These are phyloP conservation scores for Achaetomium macrosporum DNA, from an alignment of 2,329 filamentous ascomycete genomes.

Conservation along the genomic window DNA sequence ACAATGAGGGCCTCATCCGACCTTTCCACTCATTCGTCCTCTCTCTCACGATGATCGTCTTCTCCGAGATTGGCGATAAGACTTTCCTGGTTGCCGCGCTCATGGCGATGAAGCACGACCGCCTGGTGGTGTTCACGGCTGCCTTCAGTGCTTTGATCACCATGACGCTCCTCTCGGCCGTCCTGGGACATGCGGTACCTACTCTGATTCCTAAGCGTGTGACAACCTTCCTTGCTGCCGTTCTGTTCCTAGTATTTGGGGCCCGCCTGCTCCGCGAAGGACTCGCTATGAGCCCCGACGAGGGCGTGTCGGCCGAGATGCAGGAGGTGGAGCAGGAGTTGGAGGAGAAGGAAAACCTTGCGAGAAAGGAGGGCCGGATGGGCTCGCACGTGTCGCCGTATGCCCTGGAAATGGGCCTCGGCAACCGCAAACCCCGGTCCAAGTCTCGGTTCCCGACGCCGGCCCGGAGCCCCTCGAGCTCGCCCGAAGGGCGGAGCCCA, in stretches of 20 bases:
- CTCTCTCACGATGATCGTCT: slow-evolving; percentile 93
- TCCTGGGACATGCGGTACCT: slow-evolving; percentile 88
- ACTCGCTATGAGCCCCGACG: slow-evolving; percentile 78
- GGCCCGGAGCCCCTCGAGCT: slow-evolving; percentile 73
- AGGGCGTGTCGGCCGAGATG: slow-evolving; percentile 95
- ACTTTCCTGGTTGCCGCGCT: slow-evolving; percentile 94
- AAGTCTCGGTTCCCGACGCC: slow-evolving; percentile 74
- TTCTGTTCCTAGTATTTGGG: slow-evolving; percentile 86
- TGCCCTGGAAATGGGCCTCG: slow-evolving; percentile 72
- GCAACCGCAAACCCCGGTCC: slow-evolving; percentile 62
- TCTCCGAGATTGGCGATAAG: slow-evolving; percentile 97
- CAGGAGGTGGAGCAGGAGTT: slow-evolving; percentile 92
- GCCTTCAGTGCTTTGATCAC: slow-evolving; percentile 86
- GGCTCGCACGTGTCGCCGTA: slow-evolving; percentile 69
- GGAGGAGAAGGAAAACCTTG: slow-evolving; percentile 82
- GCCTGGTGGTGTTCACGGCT: slow-evolving; percentile 87
- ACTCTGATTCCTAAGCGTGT: slow-evolving; percentile 84
- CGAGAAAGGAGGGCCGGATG: slow-evolving; percentile 59
- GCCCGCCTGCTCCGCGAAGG: slow-evolving; percentile 79
- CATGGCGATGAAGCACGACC: slow-evolving; percentile 98
- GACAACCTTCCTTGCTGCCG: slow-evolving; percentile 79
- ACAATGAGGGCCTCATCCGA: slow-evolving; percentile 59
- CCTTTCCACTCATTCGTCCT: slow-evolving; percentile 85
- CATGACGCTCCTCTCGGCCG: slow-evolving; percentile 92
- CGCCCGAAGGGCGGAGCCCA: slow-evolving; percentile 54